Conservation (phyloP, 257 asterid species). For the Datura wrightii region DNA sequence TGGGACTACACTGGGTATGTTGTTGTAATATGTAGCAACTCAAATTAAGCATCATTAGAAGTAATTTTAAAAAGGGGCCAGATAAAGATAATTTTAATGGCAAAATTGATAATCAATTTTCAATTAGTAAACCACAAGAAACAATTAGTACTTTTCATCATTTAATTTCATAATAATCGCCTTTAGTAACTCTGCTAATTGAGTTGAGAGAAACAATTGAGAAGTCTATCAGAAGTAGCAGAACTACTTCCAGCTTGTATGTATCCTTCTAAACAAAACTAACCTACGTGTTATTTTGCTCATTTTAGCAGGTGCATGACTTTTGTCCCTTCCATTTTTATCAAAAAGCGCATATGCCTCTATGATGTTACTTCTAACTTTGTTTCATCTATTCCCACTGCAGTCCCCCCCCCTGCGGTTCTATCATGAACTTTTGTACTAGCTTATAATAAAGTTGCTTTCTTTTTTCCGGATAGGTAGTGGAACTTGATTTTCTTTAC, state of each 20-base stretch:
- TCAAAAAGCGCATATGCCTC: slow-evolving; percentile 14
- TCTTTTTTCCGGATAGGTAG: slow-evolving; percentile 41
- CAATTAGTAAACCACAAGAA: slow-evolving; percentile 3
- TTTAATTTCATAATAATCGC: neutral
- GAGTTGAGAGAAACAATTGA: slow-evolving; percentile 5
- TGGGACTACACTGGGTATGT: no score
- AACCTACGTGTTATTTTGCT: neutral
- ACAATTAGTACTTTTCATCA: neutral
- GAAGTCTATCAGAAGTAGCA: slow-evolving; percentile 12
- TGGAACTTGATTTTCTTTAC: slow-evolving; percentile 56
- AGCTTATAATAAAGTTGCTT: neutral
- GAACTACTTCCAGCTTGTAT: neutral
- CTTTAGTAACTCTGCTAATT: neutral
- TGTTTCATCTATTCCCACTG: neutral
- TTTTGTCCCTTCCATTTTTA: neutral
- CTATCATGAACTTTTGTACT: neutral
- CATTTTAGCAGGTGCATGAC: neutral
- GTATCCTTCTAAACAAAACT: neutral
- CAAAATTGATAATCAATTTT: slow-evolving; percentile 10
- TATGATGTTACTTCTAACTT: slow-evolving; percentile 11
- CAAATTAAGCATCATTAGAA: neutral
- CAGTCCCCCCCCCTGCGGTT: neutral
- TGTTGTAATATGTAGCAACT: neutral
- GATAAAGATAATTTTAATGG: neutral
- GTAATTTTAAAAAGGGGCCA: neutral